Conservation (phyloP, 2,329 filamentous ascomycete genomes). For the Simplicillium sp. region DNA sequence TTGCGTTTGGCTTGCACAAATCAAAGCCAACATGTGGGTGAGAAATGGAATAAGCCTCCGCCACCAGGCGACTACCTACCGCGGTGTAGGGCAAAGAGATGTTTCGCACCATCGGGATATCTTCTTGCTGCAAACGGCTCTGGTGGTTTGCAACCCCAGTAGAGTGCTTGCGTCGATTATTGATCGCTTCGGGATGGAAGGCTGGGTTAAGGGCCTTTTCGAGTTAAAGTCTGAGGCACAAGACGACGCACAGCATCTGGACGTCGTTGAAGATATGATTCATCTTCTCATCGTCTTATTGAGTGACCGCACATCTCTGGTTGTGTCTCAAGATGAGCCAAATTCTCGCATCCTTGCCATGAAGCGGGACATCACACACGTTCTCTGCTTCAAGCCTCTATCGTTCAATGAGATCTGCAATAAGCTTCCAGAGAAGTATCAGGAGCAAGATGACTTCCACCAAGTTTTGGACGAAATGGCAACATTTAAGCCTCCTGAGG, state of each 20-base stretch:
- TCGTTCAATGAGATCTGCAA: slow-evolving; percentile 86
- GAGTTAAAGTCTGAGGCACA: slow-evolving; percentile 62
- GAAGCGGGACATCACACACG: slow-evolving; percentile 83
- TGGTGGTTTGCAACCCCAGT: slow-evolving; percentile 76
- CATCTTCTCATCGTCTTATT: slow-evolving; percentile 86
- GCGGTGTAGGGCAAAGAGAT: slow-evolving; percentile 80
- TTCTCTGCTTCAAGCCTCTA: slow-evolving; percentile 90
- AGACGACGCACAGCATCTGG: slow-evolving; percentile 80
- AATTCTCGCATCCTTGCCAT: slow-evolving; percentile 61
- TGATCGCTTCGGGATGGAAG: slow-evolving; percentile 80
- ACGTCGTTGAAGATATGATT: slow-evolving; percentile 92
- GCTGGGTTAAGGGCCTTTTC: slow-evolving; percentile 81
- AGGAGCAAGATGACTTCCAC: slow-evolving; percentile 83
- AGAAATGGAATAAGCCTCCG: slow-evolving; percentile 92
- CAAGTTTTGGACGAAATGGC: slow-evolving; percentile 79
- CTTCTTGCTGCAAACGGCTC: slow-evolving; percentile 82
- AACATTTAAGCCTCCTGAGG: slow-evolving; percentile 81
- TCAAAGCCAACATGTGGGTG: slow-evolving; percentile 98
- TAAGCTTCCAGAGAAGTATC: slow-evolving; percentile 79
- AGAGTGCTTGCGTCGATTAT: slow-evolving; percentile 82
- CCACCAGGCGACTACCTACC: slow-evolving; percentile 90
- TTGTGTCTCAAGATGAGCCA: slow-evolving; percentile 56
- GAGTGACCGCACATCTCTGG: slow-evolving; percentile 76
- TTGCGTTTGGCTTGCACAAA: slow-evolving; percentile 93
- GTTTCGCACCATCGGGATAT: slow-evolving; percentile 92